Evolutionary conservation across 345 rosid genomes (phyloP), one percentile per base, ranked within the genome.

Genomic region (Garcia nutans): DNA sequence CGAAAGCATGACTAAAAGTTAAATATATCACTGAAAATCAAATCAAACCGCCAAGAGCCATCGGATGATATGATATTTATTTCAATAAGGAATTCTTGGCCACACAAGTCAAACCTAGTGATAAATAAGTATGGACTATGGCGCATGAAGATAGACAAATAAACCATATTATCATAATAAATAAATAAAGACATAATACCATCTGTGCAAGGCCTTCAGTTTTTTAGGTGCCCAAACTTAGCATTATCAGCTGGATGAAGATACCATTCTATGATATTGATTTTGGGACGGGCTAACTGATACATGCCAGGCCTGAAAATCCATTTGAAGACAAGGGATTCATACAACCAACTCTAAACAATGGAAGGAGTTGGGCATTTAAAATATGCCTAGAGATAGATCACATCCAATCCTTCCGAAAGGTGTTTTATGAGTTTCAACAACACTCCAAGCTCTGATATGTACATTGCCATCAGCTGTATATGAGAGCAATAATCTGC

Each of bases 221-320:
- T 72, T 7, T 75, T 42, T 3, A 31, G 28, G 26, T 26, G 41
- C 24, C 74, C 80, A 8, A 80, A 80, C 41, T 58, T 2, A 76
- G 67, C 7, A 66, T 76, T 6, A 44, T 72, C 10, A 80, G 83
- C 13, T 80, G 80, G 80, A 66, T 58, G 20, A 20, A 56, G 28
- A 16, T 80, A 55, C 80, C 83, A 6, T 12, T 73, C 11, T 50
- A 59, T 20, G 81, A 52, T 22, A 77, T 73, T 33, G 77, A 78
- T 50, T 78, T 78, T 52, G 81, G 81, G 11, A 67, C 68, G 77
- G 74, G 77, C 10, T 13, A 52, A 17, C 77, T 70, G 0, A 13
- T 60, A 2, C 41, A 7, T 15, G 28, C 49, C 22, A 68, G 77
- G 6, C 45, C 61, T 0, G 65, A 64, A 22, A 59, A 7, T 23